A percentile compares a stretch with the other conserved stretches of the same genome.
Conservation (phyloP, 148 eudicot genomes). For the Arbutus unedo region DNA sequence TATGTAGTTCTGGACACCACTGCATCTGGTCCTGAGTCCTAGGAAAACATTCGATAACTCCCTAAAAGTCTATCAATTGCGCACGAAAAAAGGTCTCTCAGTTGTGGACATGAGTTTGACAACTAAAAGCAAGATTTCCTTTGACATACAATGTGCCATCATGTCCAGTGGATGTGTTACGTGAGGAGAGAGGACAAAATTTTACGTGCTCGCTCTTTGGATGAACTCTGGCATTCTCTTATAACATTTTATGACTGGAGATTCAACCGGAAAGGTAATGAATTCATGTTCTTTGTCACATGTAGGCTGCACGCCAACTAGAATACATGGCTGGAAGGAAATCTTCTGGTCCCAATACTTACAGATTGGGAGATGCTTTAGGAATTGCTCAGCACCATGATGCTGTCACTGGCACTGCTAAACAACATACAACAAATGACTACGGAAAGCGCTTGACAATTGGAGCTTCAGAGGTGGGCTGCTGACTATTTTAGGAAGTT, state of each 20-base stretch:
- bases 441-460: conserved; percentile 68
- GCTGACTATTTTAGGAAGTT: background rate
- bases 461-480: conserved; percentile 70
- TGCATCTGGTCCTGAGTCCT: background rate
- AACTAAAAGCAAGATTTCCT: background rate
- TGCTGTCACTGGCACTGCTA: conserved; percentile 80
- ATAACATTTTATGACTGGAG: background rate
- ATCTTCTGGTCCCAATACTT: conserved; percentile 49
- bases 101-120: background rate
- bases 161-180: background rate
- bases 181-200: conserved; percentile 1
- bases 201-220: background rate
- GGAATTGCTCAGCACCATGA: conserved; percentile 91
- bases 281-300: conserved; percentile 8
- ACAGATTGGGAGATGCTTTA: conserved; percentile 76
- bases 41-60: background rate
- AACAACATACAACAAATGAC: conserved; percentile 75
- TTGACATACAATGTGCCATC: background rate
- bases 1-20: background rate
- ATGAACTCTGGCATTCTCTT: background rate
- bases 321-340: conserved; percentile 63
- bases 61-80: background rate
- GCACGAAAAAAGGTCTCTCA: background rate
- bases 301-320: conserved; percentile 85
- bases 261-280: background rate